Evolutionary conservation across 2,329 filamentous ascomycete genomes (phyloP).

Genomic region (Ophiocordyceps unilateralis): DNA sequence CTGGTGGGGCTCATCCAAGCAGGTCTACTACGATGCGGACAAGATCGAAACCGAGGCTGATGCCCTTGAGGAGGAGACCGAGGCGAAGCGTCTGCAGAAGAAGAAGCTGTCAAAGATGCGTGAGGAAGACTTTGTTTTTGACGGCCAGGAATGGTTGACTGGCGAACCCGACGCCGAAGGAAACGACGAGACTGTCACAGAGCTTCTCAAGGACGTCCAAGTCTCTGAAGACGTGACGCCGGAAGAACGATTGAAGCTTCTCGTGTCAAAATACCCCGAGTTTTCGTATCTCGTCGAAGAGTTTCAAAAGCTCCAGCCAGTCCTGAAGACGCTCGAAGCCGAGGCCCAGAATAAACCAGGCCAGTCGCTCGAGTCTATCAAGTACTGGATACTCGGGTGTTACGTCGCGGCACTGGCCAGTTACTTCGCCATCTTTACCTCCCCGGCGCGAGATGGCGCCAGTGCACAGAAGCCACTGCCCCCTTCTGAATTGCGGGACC

Average conservation of each 20-base stretch:
- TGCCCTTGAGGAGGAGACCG: slow-evolving; percentile 79
- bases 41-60: slow-evolving; percentile 43
- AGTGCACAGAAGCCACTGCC: slow-evolving; percentile 43
- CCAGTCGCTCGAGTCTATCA: slow-evolving; percentile 45
- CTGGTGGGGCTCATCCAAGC: slow-evolving; percentile 76
- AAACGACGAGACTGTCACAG: slow-evolving; percentile 51
- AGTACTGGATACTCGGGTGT: slow-evolving; percentile 65
- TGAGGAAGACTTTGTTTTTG: slow-evolving; percentile 84
- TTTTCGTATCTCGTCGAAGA: slow-evolving; percentile 76
- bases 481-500: slow-evolving; percentile 68
- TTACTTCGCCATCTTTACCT: slow-evolving; percentile 90
- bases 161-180: slow-evolving; percentile 32
- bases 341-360: slow-evolving; percentile 33
- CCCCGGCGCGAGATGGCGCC: slow-evolving; percentile 45
- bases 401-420: slow-evolving; percentile 78
- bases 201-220: slow-evolving; percentile 70
- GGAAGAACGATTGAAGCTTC: slow-evolving; percentile 57
- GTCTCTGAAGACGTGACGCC: slow-evolving; percentile 63
- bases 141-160: slow-evolving; percentile 70
- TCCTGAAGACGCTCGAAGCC: slow-evolving; percentile 40
- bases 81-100: slow-evolving; percentile 74
- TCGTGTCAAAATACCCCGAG: slow-evolving; percentile 76
- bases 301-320: slow-evolving; percentile 53
- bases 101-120: slow-evolving; percentile 82
- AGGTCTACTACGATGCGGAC: slow-evolving; percentile 89